Conservation (phyloP, 768 basidiomycete species). For the Boletus huronensis region DNA sequence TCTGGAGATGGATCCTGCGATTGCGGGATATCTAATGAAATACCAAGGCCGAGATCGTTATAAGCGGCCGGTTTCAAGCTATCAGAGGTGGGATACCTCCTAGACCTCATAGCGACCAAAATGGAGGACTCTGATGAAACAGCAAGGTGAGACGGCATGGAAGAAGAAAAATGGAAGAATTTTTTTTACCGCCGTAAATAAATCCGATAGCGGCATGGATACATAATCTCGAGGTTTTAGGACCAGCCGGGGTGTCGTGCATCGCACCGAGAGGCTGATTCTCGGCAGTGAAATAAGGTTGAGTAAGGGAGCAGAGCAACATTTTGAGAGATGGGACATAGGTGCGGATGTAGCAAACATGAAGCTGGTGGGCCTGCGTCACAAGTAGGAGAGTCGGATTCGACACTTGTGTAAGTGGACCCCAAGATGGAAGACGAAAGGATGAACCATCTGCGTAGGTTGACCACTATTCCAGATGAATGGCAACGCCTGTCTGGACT, state of each 20-base stretch:
- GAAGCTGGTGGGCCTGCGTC: slow-evolving; percentile 57
- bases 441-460: slow-evolving; percentile 42
- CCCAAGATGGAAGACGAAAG: slow-evolving; percentile 54
- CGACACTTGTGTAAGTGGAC: slow-evolving; percentile 52
- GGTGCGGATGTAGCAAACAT: slow-evolving; percentile 52
- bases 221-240: slow-evolving; percentile 46
- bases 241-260: slow-evolving; percentile 31
- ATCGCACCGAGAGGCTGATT: slow-evolving; percentile 29
- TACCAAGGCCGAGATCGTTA: slow-evolving; percentile 42
- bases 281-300: slow-evolving; percentile 38
- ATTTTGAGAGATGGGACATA: slow-evolving; percentile 43
- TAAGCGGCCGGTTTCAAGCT: slow-evolving; percentile 25
- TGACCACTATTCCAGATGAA: slow-evolving; percentile 47
- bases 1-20: slow-evolving; percentile 15
- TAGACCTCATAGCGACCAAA: slow-evolving; percentile 61
- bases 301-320: slow-evolving; percentile 47
- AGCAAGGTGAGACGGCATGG: not conserved
- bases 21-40: slow-evolving; percentile 26
- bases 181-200: slow-evolving; percentile 49
- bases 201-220: slow-evolving; percentile 57
- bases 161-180: not conserved
- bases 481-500: not conserved
- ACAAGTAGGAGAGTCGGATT: slow-evolving; percentile 59
- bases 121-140: slow-evolving; percentile 48
- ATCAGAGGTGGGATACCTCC: slow-evolving; percentile 41